Percentiles rank a stretch among this genome's conserved stretches.
Conservation (phyloP, 176 grass and related monocot species). For the Zea luxurians region DNA sequence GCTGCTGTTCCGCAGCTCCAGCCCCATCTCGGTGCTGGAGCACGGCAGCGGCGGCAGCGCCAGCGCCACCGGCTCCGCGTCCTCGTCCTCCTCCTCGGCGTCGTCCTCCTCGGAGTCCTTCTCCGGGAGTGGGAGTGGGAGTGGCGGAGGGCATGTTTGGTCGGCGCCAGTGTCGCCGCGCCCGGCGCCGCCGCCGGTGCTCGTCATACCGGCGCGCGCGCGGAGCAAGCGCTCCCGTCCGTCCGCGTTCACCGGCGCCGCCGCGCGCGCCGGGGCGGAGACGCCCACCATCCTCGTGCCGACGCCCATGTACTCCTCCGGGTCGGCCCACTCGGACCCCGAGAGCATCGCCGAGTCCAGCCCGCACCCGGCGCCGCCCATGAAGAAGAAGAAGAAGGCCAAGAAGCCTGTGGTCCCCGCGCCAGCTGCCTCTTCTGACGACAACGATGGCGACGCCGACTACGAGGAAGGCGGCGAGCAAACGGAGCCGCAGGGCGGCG, state of each 20-base stretch:
- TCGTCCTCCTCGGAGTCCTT: conserved; percentile 62
- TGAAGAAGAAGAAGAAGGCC: conserved; percentile 78
- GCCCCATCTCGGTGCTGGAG: conserved; percentile 86
- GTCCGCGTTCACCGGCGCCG: conserved; percentile 43
- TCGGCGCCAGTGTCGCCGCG: conserved; percentile 45
- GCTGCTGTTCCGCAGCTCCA: conserved; percentile 72
- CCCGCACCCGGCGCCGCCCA: conserved; percentile 32
- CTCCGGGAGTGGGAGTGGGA: conserved; percentile 37
- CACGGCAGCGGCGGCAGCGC: conserved; percentile 30
- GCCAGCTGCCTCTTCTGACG: conserved; percentile 7
- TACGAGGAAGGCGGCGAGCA: conserved; percentile 53
- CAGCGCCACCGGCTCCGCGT: conserved; percentile 36
- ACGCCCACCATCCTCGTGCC: conserved; percentile 47
- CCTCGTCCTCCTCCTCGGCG: conserved; percentile 65
- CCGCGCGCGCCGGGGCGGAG: conserved; percentile 2
- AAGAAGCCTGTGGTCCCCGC: conserved; percentile 44
- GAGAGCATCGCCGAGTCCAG: conserved; percentile 69
- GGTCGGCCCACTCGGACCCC: conserved; percentile 45
- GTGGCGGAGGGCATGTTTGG: conserved; percentile 21
- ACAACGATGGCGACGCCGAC: conserved; percentile 33
- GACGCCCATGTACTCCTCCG: conserved; percentile 44
- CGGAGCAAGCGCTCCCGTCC: conserved; percentile 87
- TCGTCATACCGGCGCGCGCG: conserved; percentile 60
- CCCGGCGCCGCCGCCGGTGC: conserved; percentile 53
- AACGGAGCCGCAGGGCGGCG: conserved; percentile 25